A percentile compares a stretch with the other conserved stretches of the same genome.
These are phyloP conservation scores for Phytophthora cryptogea DNA, from an alignment of 352 stramenopile genomes.

Conservation along the genomic window DNA sequence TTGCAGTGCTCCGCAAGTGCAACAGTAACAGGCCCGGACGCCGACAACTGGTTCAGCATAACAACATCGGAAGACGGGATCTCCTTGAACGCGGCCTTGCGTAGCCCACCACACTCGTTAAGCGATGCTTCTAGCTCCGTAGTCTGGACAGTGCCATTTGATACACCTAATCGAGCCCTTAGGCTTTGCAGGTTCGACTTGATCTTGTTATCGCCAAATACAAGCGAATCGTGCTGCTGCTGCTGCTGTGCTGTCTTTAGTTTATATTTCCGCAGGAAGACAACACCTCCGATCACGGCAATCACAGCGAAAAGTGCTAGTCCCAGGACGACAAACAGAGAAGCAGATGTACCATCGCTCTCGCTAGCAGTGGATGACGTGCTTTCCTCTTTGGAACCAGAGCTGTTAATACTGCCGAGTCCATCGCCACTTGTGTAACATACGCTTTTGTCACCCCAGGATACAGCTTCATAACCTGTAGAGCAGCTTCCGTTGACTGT, in stretches of 20 bases:
- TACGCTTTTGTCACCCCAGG: conserved; percentile 55
- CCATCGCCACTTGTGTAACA: conserved; percentile 53
- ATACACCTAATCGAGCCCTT: conserved; percentile 31
- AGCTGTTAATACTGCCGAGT: conserved; percentile 44
- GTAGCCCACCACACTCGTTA: conserved; percentile 51
- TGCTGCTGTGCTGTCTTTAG: conserved; percentile 45
- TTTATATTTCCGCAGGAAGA: conserved; percentile 65
- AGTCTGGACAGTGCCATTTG: conserved; percentile 23
- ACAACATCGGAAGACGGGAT: conserved; percentile 49
- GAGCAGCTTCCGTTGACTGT: conserved; percentile 46
- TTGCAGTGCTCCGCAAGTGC: conserved; percentile 50
- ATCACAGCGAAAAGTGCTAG: conserved; percentile 47
- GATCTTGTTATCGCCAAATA: conserved; percentile 39
- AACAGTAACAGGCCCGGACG: conserved; percentile 51
- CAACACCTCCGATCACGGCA: conserved; percentile 54
- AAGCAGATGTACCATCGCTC: conserved; percentile 26
- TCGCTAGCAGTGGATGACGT: conserved; percentile 35
- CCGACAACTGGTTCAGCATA: conserved; percentile 45
- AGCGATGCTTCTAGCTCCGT: conserved; percentile 41
- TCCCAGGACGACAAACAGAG: conserved; percentile 48
- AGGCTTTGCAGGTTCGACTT: conserved; percentile 48
- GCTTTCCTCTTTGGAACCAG: conserved; percentile 32
- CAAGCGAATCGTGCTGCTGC: conserved; percentile 35
- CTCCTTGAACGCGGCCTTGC: conserved; percentile 63
- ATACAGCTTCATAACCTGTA: conserved; percentile 48